Evolutionary conservation across 163 green algal species (phyloP).

Genomic region (Picocystis sp.): DNA sequence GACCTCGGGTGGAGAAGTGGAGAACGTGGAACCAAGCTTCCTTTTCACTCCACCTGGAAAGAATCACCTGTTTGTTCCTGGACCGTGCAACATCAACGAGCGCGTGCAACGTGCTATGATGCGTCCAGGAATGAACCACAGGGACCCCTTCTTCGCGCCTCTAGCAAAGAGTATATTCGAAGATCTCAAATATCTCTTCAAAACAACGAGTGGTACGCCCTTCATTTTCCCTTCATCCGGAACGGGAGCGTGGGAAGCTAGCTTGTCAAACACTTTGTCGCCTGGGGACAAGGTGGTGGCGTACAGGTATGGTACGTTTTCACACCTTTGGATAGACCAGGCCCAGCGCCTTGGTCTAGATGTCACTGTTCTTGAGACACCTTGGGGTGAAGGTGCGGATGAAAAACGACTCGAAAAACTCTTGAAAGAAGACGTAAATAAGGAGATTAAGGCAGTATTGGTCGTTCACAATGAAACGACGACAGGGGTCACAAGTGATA

Average conservation of each 20-base stretch:
- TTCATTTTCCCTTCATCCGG: slow-evolving; percentile 75
- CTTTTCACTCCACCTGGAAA: slow-evolving; percentile 57
- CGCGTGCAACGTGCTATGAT: slow-evolving; percentile 72
- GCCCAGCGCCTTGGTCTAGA: slow-evolving; percentile 89
- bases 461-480: slow-evolving; percentile 98
- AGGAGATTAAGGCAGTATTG: slow-evolving; percentile 87
- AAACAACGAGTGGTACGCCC: slow-evolving; percentile 54
- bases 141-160: slow-evolving; percentile 78
- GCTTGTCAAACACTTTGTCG: slow-evolving; percentile 89
- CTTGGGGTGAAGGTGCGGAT: slow-evolving; percentile 76
- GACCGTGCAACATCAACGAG: slow-evolving; percentile 95
- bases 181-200: slow-evolving; percentile 72
- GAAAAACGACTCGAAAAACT: slow-evolving; percentile 32
- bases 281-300: slow-evolving; percentile 67
- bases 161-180: slow-evolving; percentile 62
- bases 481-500: slow-evolving; percentile 75
- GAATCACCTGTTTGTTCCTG: slow-evolving; percentile 92
- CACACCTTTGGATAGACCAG: slow-evolving; percentile 90
- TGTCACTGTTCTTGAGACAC: slow-evolving; percentile 50
- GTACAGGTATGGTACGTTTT: slow-evolving; percentile 81
- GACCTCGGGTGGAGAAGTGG: too few species aligned
- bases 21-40: slow-evolving; percentile 29
- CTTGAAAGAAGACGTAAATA: slow-evolving; percentile 37
- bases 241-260: slow-evolving; percentile 74
- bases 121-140: slow-evolving; percentile 72